Evolutionary conservation across 2,329 filamentous ascomycete species (phyloP), one percentile per base, ranked within the genome.

Genomic region (Macrophomina phaseolina): DNA sequence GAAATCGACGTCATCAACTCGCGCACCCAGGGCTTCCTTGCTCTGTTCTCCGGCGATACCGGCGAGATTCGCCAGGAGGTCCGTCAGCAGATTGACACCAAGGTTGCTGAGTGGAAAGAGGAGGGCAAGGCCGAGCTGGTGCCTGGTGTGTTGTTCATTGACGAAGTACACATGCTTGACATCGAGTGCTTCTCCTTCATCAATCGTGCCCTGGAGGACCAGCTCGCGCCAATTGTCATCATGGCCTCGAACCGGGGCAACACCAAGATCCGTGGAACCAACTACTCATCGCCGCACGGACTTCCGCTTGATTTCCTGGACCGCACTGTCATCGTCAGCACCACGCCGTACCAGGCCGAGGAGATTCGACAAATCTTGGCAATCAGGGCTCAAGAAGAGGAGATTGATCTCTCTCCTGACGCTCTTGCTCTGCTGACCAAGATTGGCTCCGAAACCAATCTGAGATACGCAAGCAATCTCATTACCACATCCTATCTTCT

Each of bases 1-100:
- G 95, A 99, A 82, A 99, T 99, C 70, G 95, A 99, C 76, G 95
- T 99, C 69, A 99, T 99, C 85, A 99, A 99, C 83, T 97, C 94
- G 68, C 88, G 95, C 72, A 97, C 95, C n/a, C 95, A 99, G 81
- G 95, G 95, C 40, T 99, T 99, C 81, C 83, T 99, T 34, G 95
- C 95, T 9, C 89, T 99, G 18, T 99, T 99, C 82, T 97, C 94
- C 0, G 95, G 95, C 70, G 95, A 99, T 79, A 99, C 95, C 1
- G 95, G 95, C 72, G 95, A 99, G 84, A 99, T 99, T 74, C 87
- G 95, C 75, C 96, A 92, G 79, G 95, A 99, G 80, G 94, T 99
- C 69, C 90, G 95, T 66, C 94, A 98, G 78, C 95, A 99, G 83
- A 99, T 99, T 85, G 97, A 99, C 83, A 97, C 92, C 72, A 99